Base-by-base conservation (phyloP, 148 eudicot genomes). In the Cornus kousa region DNA sequence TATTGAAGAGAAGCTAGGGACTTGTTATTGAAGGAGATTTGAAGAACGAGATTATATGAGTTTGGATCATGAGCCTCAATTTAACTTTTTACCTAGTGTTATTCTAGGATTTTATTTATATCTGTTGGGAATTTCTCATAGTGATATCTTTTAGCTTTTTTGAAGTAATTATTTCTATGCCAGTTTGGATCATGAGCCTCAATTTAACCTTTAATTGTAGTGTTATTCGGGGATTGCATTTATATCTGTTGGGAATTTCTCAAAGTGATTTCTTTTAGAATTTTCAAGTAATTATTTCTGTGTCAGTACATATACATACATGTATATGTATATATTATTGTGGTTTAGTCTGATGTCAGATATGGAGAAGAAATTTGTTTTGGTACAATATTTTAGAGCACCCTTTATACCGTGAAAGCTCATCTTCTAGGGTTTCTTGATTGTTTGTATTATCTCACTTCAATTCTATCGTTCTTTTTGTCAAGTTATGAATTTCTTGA, bases 1-100 rank as follows among this genome's bases (percentile, higher is more conserved):
- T 16, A 16, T 57, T 73, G 67, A 53, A 57, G 59, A 13, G 70
- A 77, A 77, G 53, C 39, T 32, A 1, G 24, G 84, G 74, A 20
- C 24, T 28, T 50, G 14, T 35, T 48, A n/a, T 81, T 17, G 48
- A 9, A 3, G 48, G 48, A 43, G 48, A 9, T 43, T 43, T 6
- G 68, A 33, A 12, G 50, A 62, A 76, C 79, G 19, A 40, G 23
- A 65, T 0, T 43, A 14, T 46, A 66, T 23, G 72, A 33, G 59
- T 24, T 24, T 76, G 59, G 72, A 76, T 67, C 13, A 9, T 33
- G 68, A 74, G 23, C 53, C 8, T 28, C 28, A 10, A 28, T 64
- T 75, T 20, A 39, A 1, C 14, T 67, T 28, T 28, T 28, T 28
- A 28, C 28, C 28, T 28, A 28, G 28, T 28, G 28, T 39, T 39